Conservation (phyloP, 2,329 filamentous ascomycete genomes). For the Aspergillus fischeri region DNA sequence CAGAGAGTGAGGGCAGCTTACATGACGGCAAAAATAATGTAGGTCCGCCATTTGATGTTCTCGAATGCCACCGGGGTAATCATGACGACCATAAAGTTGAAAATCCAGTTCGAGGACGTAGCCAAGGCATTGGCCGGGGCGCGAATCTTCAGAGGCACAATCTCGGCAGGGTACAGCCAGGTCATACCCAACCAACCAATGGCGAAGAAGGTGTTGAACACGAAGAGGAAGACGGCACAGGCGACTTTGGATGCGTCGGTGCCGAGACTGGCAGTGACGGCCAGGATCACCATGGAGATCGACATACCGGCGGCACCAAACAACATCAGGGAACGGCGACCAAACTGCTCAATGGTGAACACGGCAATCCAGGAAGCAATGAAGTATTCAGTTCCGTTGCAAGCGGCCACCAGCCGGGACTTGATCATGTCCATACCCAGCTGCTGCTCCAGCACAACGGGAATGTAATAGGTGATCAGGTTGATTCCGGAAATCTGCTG, state of each 20-base stretch:
- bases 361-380: conserved; percentile 48
- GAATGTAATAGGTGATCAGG: conserved; percentile 44
- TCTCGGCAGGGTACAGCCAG: conserved; percentile 50
- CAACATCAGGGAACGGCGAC: conserved; percentile 65
- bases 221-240: conserved; percentile 48
- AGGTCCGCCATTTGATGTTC: conserved; percentile 53
- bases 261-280: conserved; percentile 26
- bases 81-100: conserved; percentile 65
- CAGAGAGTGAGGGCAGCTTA: conserved; percentile 23
- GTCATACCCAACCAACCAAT: conserved; percentile 62
- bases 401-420: conserved; percentile 50
- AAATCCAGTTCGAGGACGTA: conserved; percentile 58
- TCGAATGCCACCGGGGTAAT: conserved; percentile 59
- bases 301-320: conserved; percentile 64
- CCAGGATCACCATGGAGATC: conserved; percentile 60
- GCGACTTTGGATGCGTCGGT: conserved; percentile 22
- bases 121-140: conserved; percentile 62
- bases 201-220: conserved; percentile 65
- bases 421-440: conserved; percentile 37
- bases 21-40: conserved; percentile 55
- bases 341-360: conserved; percentile 48
- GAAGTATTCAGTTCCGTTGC: conserved; percentile 54
- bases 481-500: conserved; percentile 47
- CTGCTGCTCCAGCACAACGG: conserved; percentile 40
- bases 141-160: conserved; percentile 54